Percentiles rank a stretch among this genome's conserved stretches.
Evolutionary conservation across 2,329 filamentous ascomycete genomes (phyloP).

Genomic region (Fusarium musae): DNA sequence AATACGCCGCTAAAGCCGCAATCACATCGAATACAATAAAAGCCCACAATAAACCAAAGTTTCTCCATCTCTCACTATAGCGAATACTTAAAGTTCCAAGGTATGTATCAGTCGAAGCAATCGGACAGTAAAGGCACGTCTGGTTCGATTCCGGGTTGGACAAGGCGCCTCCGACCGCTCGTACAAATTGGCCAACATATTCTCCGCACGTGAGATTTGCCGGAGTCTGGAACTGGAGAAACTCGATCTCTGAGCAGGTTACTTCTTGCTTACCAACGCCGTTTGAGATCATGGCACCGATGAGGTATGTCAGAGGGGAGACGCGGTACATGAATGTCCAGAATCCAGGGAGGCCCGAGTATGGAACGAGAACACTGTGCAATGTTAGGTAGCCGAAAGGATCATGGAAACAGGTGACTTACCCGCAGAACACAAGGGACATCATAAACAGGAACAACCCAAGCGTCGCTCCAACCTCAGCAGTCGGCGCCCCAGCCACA

Average conservation of each 20-base stretch:
- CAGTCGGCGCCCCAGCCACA: constrained; percentile 70
- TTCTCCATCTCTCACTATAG: constrained; percentile 63
- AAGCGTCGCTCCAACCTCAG: constrained; percentile 38
- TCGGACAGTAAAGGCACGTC: constrained; percentile 57
- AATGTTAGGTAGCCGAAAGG: rapidly evolving
- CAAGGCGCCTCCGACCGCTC: constrained; percentile 58
- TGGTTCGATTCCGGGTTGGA: constrained; percentile 47
- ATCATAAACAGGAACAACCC: constrained; percentile 54
- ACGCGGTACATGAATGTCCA: constrained; percentile 78
- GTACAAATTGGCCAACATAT: constrained; percentile 60
- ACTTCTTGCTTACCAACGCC: constrained; percentile 44
- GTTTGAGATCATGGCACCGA: constrained; percentile 66
- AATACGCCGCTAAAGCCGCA: constrained; percentile 47
- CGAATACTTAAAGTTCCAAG: constrained; percentile 53
- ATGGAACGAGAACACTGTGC: constrained; percentile 67
- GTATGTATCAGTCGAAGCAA: constrained; percentile 47
- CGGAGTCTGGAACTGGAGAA: constrained; percentile 70
- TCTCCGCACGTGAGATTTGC: constrained; percentile 59
- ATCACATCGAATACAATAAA: constrained; percentile 63
- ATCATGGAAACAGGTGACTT: background rate
- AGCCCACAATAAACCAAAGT: constrained; percentile 64
- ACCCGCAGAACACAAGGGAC: constrained; percentile 38
- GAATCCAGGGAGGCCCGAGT: constrained; percentile 68
- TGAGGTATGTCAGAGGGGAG: constrained; percentile 72
- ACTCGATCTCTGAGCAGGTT: constrained; percentile 63